Evolutionary conservation across 2,329 filamentous ascomycete species (phyloP).

Genomic region (Clonostachys chloroleuca): DNA sequence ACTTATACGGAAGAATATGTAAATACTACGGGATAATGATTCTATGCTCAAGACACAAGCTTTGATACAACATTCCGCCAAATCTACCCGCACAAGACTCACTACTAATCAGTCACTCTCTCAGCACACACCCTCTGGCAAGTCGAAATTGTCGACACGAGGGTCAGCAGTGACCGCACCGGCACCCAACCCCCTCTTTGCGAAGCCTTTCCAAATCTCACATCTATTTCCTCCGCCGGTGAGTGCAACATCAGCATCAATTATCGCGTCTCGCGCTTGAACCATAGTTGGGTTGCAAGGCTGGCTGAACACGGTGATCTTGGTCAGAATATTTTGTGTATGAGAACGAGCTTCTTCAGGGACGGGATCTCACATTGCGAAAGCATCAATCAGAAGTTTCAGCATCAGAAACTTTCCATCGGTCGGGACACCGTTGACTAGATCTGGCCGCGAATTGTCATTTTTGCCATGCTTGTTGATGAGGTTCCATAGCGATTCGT

Average conservation of each 20-base stretch:
- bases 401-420: constrained; percentile 48
- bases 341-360: background rate
- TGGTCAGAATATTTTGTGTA: too few relatives aligned
- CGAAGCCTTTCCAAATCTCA: constrained; percentile 44
- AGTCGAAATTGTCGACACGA: constrained; percentile 1
- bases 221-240: constrained; percentile 41
- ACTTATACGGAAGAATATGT: too few relatives aligned
- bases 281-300: constrained; percentile 46
- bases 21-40: too few relatives aligned
- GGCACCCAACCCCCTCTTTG: constrained; percentile 41
- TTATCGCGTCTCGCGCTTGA: constrained; percentile 40
- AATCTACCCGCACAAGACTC: too few relatives aligned
- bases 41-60: too few relatives aligned
- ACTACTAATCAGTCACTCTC: too few relatives aligned
- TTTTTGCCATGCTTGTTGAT: constrained; percentile 52
- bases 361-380: background rate
- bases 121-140: constrained; percentile 1
- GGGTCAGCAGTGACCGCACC: constrained; percentile 14
- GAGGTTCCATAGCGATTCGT: constrained; percentile 54
- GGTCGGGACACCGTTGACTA: constrained; percentile 38
- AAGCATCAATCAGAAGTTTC: constrained; percentile 35
- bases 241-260: constrained; percentile 40
- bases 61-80: too few relatives aligned
- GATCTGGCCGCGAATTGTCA: constrained; percentile 29
- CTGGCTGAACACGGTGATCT: constrained; percentile 15